Evolutionary conservation across 2,329 filamentous ascomycete genomes (phyloP), one percentile per base, ranked within the genome.

Genomic region (Laburnicola sp.): DNA sequence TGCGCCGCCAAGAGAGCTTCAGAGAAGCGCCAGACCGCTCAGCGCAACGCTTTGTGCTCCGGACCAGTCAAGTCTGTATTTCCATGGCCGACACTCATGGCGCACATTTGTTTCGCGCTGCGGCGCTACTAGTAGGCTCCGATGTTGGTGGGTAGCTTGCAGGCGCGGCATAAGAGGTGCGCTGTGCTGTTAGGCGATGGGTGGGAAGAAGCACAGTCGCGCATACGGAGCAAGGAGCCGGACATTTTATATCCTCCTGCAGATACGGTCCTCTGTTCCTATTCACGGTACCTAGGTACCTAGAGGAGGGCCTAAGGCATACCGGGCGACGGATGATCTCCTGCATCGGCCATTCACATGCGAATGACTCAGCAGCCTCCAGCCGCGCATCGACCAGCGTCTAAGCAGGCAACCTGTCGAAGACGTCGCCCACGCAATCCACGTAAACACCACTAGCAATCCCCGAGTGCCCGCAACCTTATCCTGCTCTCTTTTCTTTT

Each of bases 11-110:
- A 50, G 51, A 3, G 5, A 11, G 34, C 30, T 27, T 28, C 43
- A 42, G 51, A 50, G 47, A 54, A 54, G 51, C 42, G 16, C 28
- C 43, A 51, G 30, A 8, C 41, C 26, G 9, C 4, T 39, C 43
- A 39, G 37, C 26, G 38, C 38, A 30, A 21, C 30, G 41, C 6
- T 46, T 41, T 45, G 43, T 53, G 44, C 43, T 48, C 44, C 40
- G 36, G 40, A 39, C 27, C 23, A 30, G 37, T 39, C 39, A 35
- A 45, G 22, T 23, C 22, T 8, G 36, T 22, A 23, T 36, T 37
- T 51, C 42, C 28, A 40, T 44, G 41, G 41, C 41, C 44, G 27
- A 39, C 38, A 16, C 26, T 23, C 44, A 41, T 37, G 44, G 22
- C 23, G 27, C 44, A 42, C 4, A 34, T 36, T 26, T 38, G 47